Base-by-base conservation (phyloP, 1,139 yeast species). In the Meyerozyma athensensis region DNA sequence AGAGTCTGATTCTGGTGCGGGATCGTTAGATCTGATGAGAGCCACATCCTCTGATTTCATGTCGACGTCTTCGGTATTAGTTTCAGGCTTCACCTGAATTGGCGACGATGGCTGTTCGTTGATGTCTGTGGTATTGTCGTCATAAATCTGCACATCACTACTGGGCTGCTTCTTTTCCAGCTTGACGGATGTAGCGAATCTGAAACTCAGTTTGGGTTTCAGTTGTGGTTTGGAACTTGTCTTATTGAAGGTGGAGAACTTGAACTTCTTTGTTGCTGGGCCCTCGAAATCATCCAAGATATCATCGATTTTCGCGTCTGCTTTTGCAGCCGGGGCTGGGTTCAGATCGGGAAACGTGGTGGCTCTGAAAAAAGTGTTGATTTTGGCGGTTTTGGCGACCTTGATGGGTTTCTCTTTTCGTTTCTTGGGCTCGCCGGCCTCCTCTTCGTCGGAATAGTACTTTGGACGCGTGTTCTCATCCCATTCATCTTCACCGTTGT, bases 401-500 rank as follows among this genome's bases (percentile, higher is more conserved):
- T 73, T 71, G 28, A 57, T 54, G 9, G 71, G 70, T 44, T 63
- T 65, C 36, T 54, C 52, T 41, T 51, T 61, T 43, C 59, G 59
- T 50, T 59, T 62, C 38, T 57, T 52, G 16, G 49, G 49, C 18
- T 49, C 58, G 4, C 42, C 58, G 1, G 53, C 63, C 2, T 59
- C 70, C 7, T 74, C 81, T 33, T 74, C 81, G 37, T 77, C 83
- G 0, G 78, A 74, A 39, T 74, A 73, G 50, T 75, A 75, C 30
- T 68, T 58, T 10, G 74, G 69, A 38, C 78, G 63, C 7, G 69
- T 64, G 8, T 69, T 61, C 26, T 68, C 76, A 39, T 80, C 89
- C 95, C 95, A 86, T 45, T 87, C 95, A 50, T 90, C 95, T 10
- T 74, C 86, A 37, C 97, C 97, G 35, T 84, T 85, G 52, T 92